A percentile compares a stretch with the other conserved stretches of the same genome.
phyloP scores from a whole-genome alignment of 139 green algal species.

The Chlorella ohadii region DNA sequence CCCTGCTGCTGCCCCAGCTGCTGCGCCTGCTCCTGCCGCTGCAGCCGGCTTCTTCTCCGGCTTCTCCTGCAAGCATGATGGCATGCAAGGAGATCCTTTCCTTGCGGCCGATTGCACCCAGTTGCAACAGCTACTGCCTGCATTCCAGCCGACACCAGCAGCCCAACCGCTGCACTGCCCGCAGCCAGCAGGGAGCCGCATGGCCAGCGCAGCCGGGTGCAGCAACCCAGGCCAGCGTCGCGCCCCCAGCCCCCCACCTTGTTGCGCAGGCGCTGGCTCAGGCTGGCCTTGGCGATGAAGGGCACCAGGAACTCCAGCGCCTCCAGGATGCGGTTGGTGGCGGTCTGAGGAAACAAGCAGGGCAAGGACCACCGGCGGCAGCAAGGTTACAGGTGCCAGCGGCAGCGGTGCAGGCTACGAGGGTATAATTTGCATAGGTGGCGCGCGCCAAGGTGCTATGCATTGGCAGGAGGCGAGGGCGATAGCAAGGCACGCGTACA shows the following conservation, averaged over 20 bases:
- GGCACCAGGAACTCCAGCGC: conserved; percentile 39
- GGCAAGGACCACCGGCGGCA: too few relatives aligned
- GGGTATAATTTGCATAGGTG: too few relatives aligned
- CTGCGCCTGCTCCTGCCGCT: not conserved
- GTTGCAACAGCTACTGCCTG: too few relatives aligned
- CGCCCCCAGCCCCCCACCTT: not conserved
- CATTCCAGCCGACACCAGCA: too few relatives aligned
- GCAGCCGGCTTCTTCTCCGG: not conserved
- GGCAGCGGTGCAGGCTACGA: too few relatives aligned
- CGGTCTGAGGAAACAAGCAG: conserved; percentile 2
- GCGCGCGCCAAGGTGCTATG: too few relatives aligned
- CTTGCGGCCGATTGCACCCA: too few relatives aligned
- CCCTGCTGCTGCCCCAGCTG: not conserved
- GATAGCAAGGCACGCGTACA: too few relatives aligned
- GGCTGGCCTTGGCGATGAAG: conserved; percentile 38
- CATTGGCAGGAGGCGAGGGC: too few relatives aligned
- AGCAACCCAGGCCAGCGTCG: not conserved
- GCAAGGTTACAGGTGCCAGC: too few relatives aligned
- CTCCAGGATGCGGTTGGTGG: conserved; percentile 15
- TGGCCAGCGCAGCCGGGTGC: not conserved
- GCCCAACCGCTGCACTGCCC: too few relatives aligned
- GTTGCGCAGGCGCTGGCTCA: conserved; percentile 17
- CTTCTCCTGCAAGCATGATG: not conserved
- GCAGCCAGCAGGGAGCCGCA: not conserved
- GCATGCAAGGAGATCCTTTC: too few relatives aligned